phyloP scores from a whole-genome alignment of 2,329 filamentous ascomycete species.

The Chrysosporium keratinophilum region DNA sequence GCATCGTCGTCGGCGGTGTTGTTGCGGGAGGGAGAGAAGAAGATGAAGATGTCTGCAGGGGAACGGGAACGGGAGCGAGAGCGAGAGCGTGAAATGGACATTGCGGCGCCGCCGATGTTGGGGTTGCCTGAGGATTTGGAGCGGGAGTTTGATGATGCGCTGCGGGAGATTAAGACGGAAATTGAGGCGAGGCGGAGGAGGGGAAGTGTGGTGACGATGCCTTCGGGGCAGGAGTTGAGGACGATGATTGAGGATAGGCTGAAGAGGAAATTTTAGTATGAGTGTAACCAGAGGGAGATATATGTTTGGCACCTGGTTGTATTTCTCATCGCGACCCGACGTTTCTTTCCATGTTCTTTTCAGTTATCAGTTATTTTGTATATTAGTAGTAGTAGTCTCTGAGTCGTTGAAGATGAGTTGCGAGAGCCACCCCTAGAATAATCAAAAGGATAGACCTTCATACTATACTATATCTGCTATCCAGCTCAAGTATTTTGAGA shows the following conservation, averaged over 20 bases:
- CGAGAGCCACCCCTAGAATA: too few relatives aligned
- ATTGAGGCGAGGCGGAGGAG: slow-evolving; percentile 51
- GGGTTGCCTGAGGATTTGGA: slow-evolving; percentile 70
- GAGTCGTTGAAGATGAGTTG: too few relatives aligned
- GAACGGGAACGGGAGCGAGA: background rate
- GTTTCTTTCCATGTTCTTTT: too few relatives aligned
- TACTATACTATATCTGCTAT: too few relatives aligned
- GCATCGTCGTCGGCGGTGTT: background rate
- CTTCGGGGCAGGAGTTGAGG: slow-evolving; percentile 42
- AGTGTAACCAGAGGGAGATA: background rate
- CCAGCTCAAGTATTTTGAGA: too few relatives aligned
- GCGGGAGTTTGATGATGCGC: slow-evolving; percentile 64
- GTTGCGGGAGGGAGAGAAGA: background rate
- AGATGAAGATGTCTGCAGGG: slow-evolving; percentile 19
- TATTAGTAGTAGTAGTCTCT: too few relatives aligned
- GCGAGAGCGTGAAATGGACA: slow-evolving; percentile 48
- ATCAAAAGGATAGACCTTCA: too few relatives aligned
- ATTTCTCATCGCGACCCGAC: too few relatives aligned
- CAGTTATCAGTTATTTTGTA: too few relatives aligned
- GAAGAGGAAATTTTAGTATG: slow-evolving; percentile 34
- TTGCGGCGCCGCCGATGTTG: slow-evolving; percentile 49
- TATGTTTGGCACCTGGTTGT: too few relatives aligned
- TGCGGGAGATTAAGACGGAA: slow-evolving; percentile 63
- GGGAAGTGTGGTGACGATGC: slow-evolving; percentile 37
- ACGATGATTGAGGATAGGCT: slow-evolving; percentile 42